Base-by-base conservation (phyloP, 805 yeast genomes). In the Starmerella tilneyi region DNA sequence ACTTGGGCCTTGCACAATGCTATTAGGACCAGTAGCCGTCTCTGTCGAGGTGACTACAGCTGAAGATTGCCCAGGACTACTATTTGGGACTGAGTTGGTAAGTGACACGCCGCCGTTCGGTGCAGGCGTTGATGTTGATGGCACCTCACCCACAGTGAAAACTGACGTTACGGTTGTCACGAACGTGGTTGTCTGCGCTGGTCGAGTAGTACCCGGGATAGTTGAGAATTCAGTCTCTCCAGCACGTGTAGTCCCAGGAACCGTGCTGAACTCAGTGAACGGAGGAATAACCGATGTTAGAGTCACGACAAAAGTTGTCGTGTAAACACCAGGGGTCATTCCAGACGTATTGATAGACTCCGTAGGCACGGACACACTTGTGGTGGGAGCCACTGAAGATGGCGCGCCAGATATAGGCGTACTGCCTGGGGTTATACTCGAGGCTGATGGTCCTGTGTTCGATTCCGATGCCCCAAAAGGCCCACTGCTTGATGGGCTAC, bases 161-260 rank as follows among this genome's bases (percentile, higher is more conserved):
- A 21, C 26, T 7, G 31, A 24, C 11, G 43, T 37, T 5, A 36
- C 26, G 13, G 45, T 36, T 11, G 38, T 26, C 6, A 38, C 43
- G 22, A 34, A 7, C 9, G 26, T 17, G 3, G 35, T 24, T 9
- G 41, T 29, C 8, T 32, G 21, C 8, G 34, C 35, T 9, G 41
- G 41, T 1, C 15, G 19, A 5, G 41, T 37, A 4, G 15, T 7
- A 4, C 41, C 41, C 15, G 41, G 41, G 2, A 37, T 23, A 4
- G 41, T 37, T 12, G 41, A 37, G 23, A 26, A 37, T 12, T 26
- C 20, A 16, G 43, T 40, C 1, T 35, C 31, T 13, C 43, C 43
- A 3, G 35, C 27, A 9, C 27, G 19, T 23, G 43, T 40, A 15
- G 47, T 34, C 5, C 47, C 54, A 19, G 54, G 53, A 23, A 49